These are phyloP conservation scores for Pyracantha coccinea DNA, from an alignment of 331 rosid genomes.

Conservation along the genomic window DNA sequence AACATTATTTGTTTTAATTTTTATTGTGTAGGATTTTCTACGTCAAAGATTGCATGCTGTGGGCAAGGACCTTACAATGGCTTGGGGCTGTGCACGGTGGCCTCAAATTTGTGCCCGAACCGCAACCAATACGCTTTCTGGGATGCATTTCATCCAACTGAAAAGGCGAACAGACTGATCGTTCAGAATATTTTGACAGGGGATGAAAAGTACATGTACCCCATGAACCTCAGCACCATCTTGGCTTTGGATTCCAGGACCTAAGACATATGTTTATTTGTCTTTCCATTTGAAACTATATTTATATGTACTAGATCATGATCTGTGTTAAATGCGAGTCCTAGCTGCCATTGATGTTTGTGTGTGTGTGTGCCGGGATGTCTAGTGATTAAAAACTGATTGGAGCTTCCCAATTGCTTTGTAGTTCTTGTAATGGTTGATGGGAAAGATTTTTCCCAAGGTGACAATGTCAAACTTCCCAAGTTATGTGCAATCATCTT, in stretches of 20 bases:
- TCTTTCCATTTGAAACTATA: not conserved
- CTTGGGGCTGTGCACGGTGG: conserved; percentile 44
- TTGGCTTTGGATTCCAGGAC: conserved; percentile 45
- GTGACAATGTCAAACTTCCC: too few species aligned
- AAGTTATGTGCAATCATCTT: too few species aligned
- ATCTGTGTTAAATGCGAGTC: not conserved
- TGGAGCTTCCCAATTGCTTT: not conserved
- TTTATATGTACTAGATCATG: not conserved
- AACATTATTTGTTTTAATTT: not conserved
- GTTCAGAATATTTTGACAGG: conserved; percentile 32
- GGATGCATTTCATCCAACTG: conserved; percentile 73
- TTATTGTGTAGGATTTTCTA: conserved; percentile 39
- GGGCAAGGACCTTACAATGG: conserved; percentile 81
- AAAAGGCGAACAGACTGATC: conserved; percentile 34
- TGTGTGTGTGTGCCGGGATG: not conserved
- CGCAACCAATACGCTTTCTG: conserved; percentile 55
- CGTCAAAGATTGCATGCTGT: conserved; percentile 67
- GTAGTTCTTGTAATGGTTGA: not conserved
- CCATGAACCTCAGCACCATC: conserved; percentile 78
- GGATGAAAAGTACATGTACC: conserved; percentile 42
- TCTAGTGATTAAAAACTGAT: not conserved
- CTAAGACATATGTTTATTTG: not conserved
- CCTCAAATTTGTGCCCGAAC: conserved; percentile 55
- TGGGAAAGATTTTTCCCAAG: not conserved
- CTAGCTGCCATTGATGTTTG: not conserved